Percentiles rank a stretch among this genome's conserved stretches.
Evolutionary conservation across 805 yeast species (phyloP).

Genomic region (Kockiozyma suomiensis): DNA sequence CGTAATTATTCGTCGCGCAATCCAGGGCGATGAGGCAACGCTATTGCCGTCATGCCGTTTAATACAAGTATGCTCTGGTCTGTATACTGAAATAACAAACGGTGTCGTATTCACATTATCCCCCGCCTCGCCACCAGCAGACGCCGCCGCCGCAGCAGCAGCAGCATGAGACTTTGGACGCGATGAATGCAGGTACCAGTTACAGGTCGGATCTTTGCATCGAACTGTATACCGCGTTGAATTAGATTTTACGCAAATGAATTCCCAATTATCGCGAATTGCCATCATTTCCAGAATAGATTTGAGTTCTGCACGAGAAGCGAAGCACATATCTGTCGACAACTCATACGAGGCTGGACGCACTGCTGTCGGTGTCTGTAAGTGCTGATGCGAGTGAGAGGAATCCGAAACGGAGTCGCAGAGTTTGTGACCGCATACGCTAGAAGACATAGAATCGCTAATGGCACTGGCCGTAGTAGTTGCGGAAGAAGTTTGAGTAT

Average conservation of each 20-base stretch:
- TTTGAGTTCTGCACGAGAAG: conserved; percentile 19
- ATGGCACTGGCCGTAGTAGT: neutral
- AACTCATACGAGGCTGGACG: conserved; percentile 2
- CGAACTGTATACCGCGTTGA: conserved; percentile 19
- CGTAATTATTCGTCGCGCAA: conserved; percentile 16
- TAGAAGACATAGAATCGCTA: neutral
- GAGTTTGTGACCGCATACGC: conserved; percentile 2
- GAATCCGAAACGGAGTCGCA: neutral
- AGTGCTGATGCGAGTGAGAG: neutral
- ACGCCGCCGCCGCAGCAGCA: neutral
- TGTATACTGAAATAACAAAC: conserved; percentile 22
- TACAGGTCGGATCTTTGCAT: conserved; percentile 22
- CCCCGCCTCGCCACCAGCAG: no score
- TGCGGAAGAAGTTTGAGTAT: neutral
- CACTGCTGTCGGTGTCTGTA: neutral
- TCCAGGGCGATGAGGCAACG: conserved; percentile 29
- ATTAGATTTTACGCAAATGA: conserved; percentile 23
- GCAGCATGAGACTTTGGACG: conserved; percentile 16
- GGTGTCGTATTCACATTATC: conserved; percentile 2
- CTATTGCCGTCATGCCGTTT: conserved; percentile 20
- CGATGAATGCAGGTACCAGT: conserved; percentile 24
- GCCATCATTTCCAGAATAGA: conserved; percentile 19
- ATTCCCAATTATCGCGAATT: conserved; percentile 25
- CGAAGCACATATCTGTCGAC: conserved; percentile 15
- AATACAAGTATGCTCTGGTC: conserved; percentile 17